Evolutionary conservation across 768 basidiomycete genomes (phyloP), one percentile per base, ranked within the genome.

Genomic region (Mrakia frigida): DNA sequence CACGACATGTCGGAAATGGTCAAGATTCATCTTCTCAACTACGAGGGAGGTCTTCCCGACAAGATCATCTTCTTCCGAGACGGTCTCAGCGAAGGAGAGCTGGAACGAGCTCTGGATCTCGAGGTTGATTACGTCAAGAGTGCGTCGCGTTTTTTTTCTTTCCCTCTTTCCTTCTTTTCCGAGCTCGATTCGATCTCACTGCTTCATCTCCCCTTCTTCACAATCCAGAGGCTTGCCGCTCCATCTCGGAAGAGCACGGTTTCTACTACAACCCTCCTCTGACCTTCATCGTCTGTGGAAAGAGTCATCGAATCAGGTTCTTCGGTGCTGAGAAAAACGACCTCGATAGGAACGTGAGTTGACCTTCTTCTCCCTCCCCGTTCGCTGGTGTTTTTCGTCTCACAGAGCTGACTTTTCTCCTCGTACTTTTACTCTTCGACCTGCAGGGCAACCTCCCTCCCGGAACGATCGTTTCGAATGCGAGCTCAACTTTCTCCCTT

Each of bases 11-110:
- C 56, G 5, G n/a, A n/a, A 23, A 59, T 59, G 56, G 56, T 59
- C 7, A 23, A 59, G 56, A 25, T 25, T n/a, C 56, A 59, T n/a
- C 56, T 59, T 7, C 56, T 25, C 56, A 31, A 59, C 56, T 59
- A 59, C 56, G 13, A 25, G 2, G 56, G 56, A 25, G 56, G 56
- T 31, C 56, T 59, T 13, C 56, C 56, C 3, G 56, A 59, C 56
- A 59, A 59, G 56, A 59, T 59, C 56, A 14, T 59, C 56, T n/a
- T 59, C n/a, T 59, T 59, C 56, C 56, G 56, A 25, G 56, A 59
- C 23, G 56, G 56, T 5, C n/a, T 59, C 16, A n/a, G n/a, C n/a
- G 56, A 59, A 31, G 56, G 56, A 25, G 56, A 59, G 31, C 56
- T 59, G 6, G 56, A 59, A 7, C 23, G 56, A 10, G 56, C 31